A percentile compares a stretch with the other conserved stretches of the same genome.
Evolutionary conservation across 805 yeast genomes (phyloP).

Genomic region (Jamesozyma jinghongensis): DNA sequence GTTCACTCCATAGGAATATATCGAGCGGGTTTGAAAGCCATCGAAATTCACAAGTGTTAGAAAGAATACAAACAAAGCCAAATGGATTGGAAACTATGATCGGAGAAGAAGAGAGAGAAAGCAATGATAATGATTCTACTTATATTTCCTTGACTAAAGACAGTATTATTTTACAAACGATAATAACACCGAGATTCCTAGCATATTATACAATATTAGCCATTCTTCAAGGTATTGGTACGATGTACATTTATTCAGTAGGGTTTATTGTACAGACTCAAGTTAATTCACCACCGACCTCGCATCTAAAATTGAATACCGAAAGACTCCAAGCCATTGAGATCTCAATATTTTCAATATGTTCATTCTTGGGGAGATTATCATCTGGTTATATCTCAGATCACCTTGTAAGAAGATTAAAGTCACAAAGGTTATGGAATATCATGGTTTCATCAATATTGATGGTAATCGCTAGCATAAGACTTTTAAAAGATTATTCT

Average conservation of each 20-base stretch:
- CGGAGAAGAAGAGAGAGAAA: not conserved
- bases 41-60: too few species aligned
- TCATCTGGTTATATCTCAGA: conserved; percentile 61
- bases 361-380: conserved; percentile 58
- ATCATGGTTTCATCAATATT: conserved; percentile 36
- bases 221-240: conserved; percentile 54
- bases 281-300: conserved; percentile 23
- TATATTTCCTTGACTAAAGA: too few species aligned
- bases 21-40: too few species aligned
- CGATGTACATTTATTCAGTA: conserved; percentile 61
- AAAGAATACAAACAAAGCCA: too few species aligned
- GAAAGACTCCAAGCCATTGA: conserved; percentile 57
- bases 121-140: too few species aligned
- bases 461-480: conserved; percentile 30
- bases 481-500: conserved; percentile 9
- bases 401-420: conserved; percentile 39
- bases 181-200: conserved; percentile 35
- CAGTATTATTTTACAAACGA: conserved; percentile 9
- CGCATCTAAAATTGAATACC: conserved; percentile 20
- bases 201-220: conserved; percentile 49
- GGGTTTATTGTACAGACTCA: conserved; percentile 60
- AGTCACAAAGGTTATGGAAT: conserved; percentile 60
- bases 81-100: not conserved
- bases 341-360: conserved; percentile 55
- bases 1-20: too few species aligned